Base-by-base conservation (phyloP, 306 rosid genomes). In the Ormosia emarginata region DNA sequence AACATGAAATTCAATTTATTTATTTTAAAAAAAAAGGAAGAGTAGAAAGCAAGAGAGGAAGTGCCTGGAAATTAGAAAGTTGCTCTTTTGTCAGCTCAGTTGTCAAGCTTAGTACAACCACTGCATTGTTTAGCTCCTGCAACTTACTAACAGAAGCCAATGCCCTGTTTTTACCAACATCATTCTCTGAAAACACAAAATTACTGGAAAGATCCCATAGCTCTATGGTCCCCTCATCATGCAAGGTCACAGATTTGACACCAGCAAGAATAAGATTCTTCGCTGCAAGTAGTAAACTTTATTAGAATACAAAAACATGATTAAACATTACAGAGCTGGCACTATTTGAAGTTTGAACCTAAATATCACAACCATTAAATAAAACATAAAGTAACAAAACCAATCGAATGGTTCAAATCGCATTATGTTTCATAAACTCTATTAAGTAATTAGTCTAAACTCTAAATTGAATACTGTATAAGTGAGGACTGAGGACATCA, bases 221-320 rank as follows among this genome's bases (percentile, higher is more conserved):
- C 88, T 94, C 92, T 73, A 91, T 92, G 5, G 43, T 81, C 78
- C 92, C 93, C 75, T 94, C 98, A 81, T 94, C 98, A 32, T 94
- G 98, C 88, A 94, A 87, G 57, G 93, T 92, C 90, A 94, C 94
- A 58, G 98, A 90, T 82, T 91, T 94, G 67, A 94, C 97, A 47
- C 98, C 98, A 67, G 98, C 97, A 85, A 93, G 96, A 80, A 95
- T 87, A 76, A 93, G 97, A 82, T 95, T 93, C 88, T 95, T 95
- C 0, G 98, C 99, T 95, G 95, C 92, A 90, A 18, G 68, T 64
- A 83, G 56, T 64, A 71, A 57, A 71, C 33, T 62, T 65, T 5
- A 9, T 81, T 79, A 83, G 77, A 70, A 80, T 72, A 47, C 30
- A 69, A 33, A 57, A 67, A 39, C 59, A 71, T n/a, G 18, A 76